These are phyloP conservation scores for Lepidium didymum DNA, from an alignment of 345 rosid species.

Conservation along the genomic window DNA sequence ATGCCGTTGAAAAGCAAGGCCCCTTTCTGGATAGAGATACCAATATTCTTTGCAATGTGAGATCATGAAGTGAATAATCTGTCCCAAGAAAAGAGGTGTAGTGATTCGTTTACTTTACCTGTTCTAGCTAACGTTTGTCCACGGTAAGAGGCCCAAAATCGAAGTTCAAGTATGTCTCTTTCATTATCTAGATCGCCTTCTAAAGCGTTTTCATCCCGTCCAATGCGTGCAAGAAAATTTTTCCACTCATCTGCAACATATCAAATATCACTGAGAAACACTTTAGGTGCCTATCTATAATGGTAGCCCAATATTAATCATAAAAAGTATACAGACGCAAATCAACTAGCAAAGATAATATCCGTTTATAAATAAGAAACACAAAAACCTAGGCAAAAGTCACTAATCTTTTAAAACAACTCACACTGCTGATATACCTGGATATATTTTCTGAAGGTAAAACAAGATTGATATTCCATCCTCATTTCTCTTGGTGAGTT, in stretches of 20 bases:
- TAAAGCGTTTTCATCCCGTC: constrained; percentile 85
- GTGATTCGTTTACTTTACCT: constrained; percentile 35
- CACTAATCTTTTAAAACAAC: background rate
- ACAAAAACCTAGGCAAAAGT: background rate
- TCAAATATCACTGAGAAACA: constrained; percentile 13
- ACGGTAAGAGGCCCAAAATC: constrained; percentile 98
- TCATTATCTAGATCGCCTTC: constrained; percentile 71
- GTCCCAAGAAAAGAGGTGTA: background rate
- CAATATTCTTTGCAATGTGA: background rate
- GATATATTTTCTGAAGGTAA: constrained; percentile 98
- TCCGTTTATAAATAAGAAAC: background rate
- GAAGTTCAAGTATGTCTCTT: constrained; percentile 84
- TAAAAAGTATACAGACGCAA: constrained; percentile 6
- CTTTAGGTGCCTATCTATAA: constrained; percentile 1
- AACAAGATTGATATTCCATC: constrained; percentile 95
- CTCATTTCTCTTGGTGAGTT: constrained; percentile 79
- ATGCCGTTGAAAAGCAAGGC: background rate
- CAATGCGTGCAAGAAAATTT: constrained; percentile 93
- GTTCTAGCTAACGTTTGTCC: constrained; percentile 97
- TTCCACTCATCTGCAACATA: constrained; percentile 86
- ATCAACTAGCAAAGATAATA: background rate
- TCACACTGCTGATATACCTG: constrained; percentile 44
- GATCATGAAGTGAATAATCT: background rate
- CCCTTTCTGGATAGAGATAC: background rate
- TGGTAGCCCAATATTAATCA: background rate